A percentile compares a stretch with the other conserved stretches of the same genome.
phyloP scores from a whole-genome alignment of 2,329 filamentous ascomycete genomes.

The Trichoderma sp. region DNA sequence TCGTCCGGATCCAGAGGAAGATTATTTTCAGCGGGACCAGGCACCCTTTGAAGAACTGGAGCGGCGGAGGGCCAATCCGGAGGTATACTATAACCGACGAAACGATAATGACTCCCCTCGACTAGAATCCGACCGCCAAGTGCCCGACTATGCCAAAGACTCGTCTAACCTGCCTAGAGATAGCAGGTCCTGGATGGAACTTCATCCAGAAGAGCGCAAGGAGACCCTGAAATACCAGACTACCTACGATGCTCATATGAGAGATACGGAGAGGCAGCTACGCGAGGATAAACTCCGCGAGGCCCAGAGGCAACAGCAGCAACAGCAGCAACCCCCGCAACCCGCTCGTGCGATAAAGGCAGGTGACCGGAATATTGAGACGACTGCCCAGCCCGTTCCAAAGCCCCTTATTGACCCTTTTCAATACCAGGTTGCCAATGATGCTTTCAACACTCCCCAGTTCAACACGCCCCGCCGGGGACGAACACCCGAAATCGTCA shows the following conservation, averaged over 20 bases:
- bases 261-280: not conserved
- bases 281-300: conserved; percentile 24
- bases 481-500: conserved; percentile 53
- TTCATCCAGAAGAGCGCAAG: conserved; percentile 33
- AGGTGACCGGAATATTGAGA: conserved; percentile 27
- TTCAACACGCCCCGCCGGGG: conserved; percentile 37
- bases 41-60: conserved; percentile 17
- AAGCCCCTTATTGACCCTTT: conserved; percentile 52
- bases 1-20: conserved; percentile 7
- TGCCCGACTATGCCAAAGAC: conserved; percentile 5
- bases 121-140: not conserved
- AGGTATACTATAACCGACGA: conserved; percentile 7
- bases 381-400: conserved; percentile 29
- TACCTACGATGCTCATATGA: conserved; percentile 29
- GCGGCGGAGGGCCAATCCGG: conserved; percentile 3
- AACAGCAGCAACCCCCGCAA: conserved; percentile 15
- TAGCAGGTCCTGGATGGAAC: conserved; percentile 33
- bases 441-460: conserved; percentile 51
- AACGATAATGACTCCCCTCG: not conserved
- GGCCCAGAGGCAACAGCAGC: conserved; percentile 30
- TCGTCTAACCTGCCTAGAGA: conserved; percentile 24
- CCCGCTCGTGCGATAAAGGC: conserved; percentile 31
- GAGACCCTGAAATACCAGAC: conserved; percentile 29
- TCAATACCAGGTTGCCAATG: conserved; percentile 56
- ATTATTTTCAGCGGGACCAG: conserved; percentile 12